These are phyloP conservation scores for Rheum nobile DNA, from an alignment of 148 eudicot genomes.

Conservation along the genomic window DNA sequence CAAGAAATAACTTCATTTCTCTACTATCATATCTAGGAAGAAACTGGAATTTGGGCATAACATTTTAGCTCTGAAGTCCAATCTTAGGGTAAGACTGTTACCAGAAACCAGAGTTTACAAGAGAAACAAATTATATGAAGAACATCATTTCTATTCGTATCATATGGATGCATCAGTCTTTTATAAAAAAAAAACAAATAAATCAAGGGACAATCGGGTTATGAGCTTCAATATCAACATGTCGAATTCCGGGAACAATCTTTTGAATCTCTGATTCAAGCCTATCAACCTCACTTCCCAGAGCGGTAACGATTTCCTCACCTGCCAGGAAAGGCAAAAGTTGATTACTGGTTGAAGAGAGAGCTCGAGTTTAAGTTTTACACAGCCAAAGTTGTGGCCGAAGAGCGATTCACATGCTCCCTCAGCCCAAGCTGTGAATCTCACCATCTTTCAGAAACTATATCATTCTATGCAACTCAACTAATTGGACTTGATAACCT, in stretches of 20 bases:
- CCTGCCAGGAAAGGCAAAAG: slow-evolving; percentile 28
- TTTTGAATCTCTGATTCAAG: slow-evolving; percentile 79
- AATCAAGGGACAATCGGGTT: slow-evolving; percentile 37
- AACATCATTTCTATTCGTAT: background rate
- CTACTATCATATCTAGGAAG: no score
- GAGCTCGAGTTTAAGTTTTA: background rate
- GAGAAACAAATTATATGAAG: background rate
- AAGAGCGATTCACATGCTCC: no score
- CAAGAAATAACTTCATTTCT: no score
- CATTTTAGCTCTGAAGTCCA: background rate
- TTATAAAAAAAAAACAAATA: background rate
- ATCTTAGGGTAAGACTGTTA: background rate
- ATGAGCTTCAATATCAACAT: slow-evolving; percentile 96
- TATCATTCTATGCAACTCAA: no score
- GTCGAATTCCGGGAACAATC: slow-evolving; percentile 92
- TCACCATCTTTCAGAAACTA: background rate
- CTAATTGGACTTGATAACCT: background rate
- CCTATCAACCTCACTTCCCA: slow-evolving; percentile 96
- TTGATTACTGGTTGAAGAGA: background rate
- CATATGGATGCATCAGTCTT: background rate
- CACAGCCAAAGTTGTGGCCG: background rate
- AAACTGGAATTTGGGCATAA: no score
- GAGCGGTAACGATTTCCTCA: slow-evolving; percentile 89
- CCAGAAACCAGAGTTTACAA: background rate
- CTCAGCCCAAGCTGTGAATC: background rate